Base-by-base conservation (phyloP, 805 yeast species). In the Hanseniaspora guilliermondii region DNA sequence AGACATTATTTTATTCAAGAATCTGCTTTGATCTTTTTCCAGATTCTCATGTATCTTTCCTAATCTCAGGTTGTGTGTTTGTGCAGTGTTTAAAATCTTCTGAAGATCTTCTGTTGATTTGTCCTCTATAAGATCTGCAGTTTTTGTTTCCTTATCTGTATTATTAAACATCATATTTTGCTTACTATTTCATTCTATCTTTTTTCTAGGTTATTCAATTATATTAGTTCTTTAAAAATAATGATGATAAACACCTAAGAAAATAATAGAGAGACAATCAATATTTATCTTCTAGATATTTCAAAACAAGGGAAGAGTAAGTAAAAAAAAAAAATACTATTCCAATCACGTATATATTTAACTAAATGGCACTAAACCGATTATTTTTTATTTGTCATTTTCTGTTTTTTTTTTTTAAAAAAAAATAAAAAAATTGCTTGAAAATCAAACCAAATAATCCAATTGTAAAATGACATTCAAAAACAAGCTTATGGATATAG, bases 401-500 rank as follows among this genome's bases (percentile, higher is more conserved):
- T 11, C 9, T 30, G n/a, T 30, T 30, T 25, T 25, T 25, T 25
- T 25, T 25, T 25, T 25, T 25, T 7, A 25, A 25, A 25, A 4
- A 36, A 36, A 36, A 36, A 36, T 16, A 36, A 7, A 36, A 14
- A 35, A 6, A 12, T 14, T 36, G 5, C 36, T 11, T 16, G 9
- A 12, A 33, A 16, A 33, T 4, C 14, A 5, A 4, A n/a, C 37
- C 6, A 33, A 33, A 33, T 1, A 14, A 33, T 1, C 27, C 2
- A 39, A 14, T 2, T 21, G 12, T n/a, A 39, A 27, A 25, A 44
- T 22, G 45, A 5, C 32, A 16, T 41, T 22, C 25, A 22, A 21
- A 14, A 41, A 44, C 41, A 57, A 57, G 44, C 68, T 64, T 56
- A 66, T 64, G 57, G 80, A 77, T 60, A 74, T 76, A 53, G 85